Percentiles rank a stretch among this genome's conserved stretches.
phyloP scores from a whole-genome alignment of 768 basidiomycete species.

The Phaffia australis region DNA sequence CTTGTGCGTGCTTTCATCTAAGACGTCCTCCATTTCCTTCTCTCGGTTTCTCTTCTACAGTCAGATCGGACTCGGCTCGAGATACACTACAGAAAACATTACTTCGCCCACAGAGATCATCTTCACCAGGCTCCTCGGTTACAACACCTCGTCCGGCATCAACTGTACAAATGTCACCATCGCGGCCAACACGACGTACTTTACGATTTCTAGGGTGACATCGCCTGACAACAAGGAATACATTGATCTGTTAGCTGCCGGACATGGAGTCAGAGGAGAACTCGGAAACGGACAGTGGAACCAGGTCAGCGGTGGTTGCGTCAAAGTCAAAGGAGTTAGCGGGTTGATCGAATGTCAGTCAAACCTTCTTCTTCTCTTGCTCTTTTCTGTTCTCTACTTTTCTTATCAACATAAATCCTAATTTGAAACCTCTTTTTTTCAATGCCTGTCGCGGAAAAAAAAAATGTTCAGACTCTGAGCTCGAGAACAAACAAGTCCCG shows the following conservation, averaged over 20 bases:
- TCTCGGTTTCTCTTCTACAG: background rate
- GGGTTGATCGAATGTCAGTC: conserved; percentile 16
- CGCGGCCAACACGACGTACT: conserved; percentile 13
- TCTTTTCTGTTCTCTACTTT: background rate
- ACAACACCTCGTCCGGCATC: conserved; percentile 8
- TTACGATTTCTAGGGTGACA: conserved; percentile 6
- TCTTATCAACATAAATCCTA: no score
- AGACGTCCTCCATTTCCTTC: background rate
- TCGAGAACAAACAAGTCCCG: conserved; percentile 14
- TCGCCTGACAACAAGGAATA: conserved; percentile 4
- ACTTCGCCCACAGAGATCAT: conserved; percentile 19
- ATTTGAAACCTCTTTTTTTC: background rate
- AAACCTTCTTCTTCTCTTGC: background rate
- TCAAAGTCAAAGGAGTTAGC: conserved; percentile 17
- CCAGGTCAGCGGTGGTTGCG: conserved; percentile 7
- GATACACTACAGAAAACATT: conserved; percentile 17
- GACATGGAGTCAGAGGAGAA: conserved; percentile 14
- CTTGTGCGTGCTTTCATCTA: background rate
- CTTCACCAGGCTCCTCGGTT: background rate
- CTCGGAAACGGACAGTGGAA: conserved; percentile 23
- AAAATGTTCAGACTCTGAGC: conserved; percentile 28
- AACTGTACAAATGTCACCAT: conserved; percentile 7
- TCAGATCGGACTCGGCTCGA: conserved; percentile 18
- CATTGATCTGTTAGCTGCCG: conserved; percentile 16
- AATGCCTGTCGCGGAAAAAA: no score